Evolutionary conservation across 495 filamentous ascomycete genomes (phyloP), one percentile per base, ranked within the genome.

Genomic region (Evernia prunastri): DNA sequence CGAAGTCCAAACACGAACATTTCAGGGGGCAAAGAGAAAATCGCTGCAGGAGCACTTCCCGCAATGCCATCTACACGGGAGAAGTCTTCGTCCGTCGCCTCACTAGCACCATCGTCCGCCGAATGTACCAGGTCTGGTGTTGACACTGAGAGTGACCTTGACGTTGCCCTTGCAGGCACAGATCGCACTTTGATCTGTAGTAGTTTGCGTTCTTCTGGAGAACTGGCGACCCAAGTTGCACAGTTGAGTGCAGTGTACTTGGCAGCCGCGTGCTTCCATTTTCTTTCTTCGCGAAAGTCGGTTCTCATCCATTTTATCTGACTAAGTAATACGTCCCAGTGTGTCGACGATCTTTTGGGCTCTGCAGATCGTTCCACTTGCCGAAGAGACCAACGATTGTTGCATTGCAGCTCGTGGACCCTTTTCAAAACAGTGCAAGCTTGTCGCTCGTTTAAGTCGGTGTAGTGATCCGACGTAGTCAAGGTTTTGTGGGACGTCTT

Each of bases 301-400:
- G 90, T 96, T 43, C 90, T 84, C 86, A 98, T 90, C 95, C 94
- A 97, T 74, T 91, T 96, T 84, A 92, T 89, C 75, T 98, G 90
- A 66, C 90, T 82, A 12, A 97, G 76, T 47, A 97, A 73, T 51
- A 94, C 81, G 77, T 98, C 94, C 83, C 84, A 87, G 72, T 97
- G 92, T 9, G 85, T 83, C 3, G 82, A 78, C 17, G 87, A 86
- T 43, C 91, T 82, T 11, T 79, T 79, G 36, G 95, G 94, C 71
- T 98, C 94, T 4, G 82, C 78, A 36, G 84, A 85, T 57, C 89
- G 86, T 67, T 91, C 85, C 56, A 91, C 82, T 70, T 97, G 95
- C 59, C 92, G 83, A 65, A 98, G 77, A 3, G 92, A 93, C 92
- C 94, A 96, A 64, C 89, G 84, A 67, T 93, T 91, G 20, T 88